phyloP scores from a whole-genome alignment of 352 stramenopile genomes.

The Lagenidium giganteum region DNA sequence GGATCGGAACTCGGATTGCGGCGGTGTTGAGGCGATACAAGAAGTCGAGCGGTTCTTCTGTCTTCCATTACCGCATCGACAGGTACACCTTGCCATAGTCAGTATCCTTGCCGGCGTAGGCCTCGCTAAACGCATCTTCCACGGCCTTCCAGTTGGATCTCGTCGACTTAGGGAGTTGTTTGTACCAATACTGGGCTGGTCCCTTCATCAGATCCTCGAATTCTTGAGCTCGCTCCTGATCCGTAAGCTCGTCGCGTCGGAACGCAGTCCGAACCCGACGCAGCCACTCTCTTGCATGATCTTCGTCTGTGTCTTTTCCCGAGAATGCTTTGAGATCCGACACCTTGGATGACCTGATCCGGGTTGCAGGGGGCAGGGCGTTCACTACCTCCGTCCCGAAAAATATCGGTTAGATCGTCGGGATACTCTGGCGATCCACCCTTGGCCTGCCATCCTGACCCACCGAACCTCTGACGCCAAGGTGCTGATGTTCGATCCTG shows the following conservation, averaged over 20 bases:
- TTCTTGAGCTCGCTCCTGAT: conserved; percentile 1
- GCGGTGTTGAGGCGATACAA: conserved; percentile 16
- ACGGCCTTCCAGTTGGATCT: conserved; percentile 4
- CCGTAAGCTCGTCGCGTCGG: conserved; percentile 4
- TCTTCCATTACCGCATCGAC: neutral
- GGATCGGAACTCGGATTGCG: neutral
- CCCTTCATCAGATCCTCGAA: conserved; percentile 5
- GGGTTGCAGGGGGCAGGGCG: neutral
- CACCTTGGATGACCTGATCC: conserved; percentile 1
- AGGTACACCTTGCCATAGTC: conserved; percentile 14
- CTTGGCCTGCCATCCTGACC: too few species aligned
- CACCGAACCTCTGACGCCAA: too few species aligned
- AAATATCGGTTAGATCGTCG: conserved; percentile 17
- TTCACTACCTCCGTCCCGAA: conserved; percentile 4
- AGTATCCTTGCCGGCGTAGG: too few species aligned
- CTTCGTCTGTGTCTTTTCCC: conserved; percentile 8
- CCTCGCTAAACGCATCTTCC: conserved; percentile 9
- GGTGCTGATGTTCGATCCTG: too few species aligned
- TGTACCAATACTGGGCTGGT: conserved; percentile 13
- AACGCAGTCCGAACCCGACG: conserved; percentile 6
- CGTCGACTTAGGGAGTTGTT: neutral
- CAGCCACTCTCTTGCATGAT: neutral
- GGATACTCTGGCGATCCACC: too few species aligned
- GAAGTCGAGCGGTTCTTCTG: conserved; percentile 15
- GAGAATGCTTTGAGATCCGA: conserved; percentile 14